Base-by-base conservation (phyloP, 768 basidiomycete genomes). In the Paxillus rubicundulus region DNA sequence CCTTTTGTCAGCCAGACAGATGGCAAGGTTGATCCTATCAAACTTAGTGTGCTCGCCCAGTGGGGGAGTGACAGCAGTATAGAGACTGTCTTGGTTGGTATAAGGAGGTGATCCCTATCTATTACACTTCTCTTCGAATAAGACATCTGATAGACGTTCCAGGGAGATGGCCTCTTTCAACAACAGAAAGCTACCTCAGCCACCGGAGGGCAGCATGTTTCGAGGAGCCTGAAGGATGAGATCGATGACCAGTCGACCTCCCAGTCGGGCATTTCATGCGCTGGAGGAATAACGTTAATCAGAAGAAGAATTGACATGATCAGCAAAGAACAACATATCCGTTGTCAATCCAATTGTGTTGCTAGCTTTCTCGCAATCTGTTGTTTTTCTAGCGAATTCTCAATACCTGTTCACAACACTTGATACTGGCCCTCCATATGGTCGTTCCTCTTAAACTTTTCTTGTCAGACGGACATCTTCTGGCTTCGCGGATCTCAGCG, bases 111-210 rank as follows among this genome's bases (percentile, higher is more conserved):
- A 55, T 47, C 10, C n/a, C 30, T 10, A 43, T 18, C 24, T 24
- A 42, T 45, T 41, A 36, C 8, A 6, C 33, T 17, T 43, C 43
- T 54, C 39, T 38, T 50, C 40, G 20, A 30, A 10, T 46, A 41
- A 45, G 21, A 17, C 44, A 27, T 21, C 45, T 59, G 32, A 62
- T 48, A 4, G 44, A 45, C 37, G 0, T 55, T 13, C 9, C 60
- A 98, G 95, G 74, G 94, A 97, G 70, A 98, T 99, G 97, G 93
- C 87, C 2, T 82, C 89, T 44, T 85, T 89, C 64, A 81, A 81
- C 55, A 99, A 98, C 70, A 77, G 93, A 60, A 98, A 98, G 74
- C 79, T 95, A 34, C 90, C 93, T 32, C 97, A 99, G 72, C 97
- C 97, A 3, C 82, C 87, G 16, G 97, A 99, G 67, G 93, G 93